phyloP scores from a whole-genome alignment of 2,329 filamentous ascomycete genomes.

The Cladorrhinum sp. region DNA sequence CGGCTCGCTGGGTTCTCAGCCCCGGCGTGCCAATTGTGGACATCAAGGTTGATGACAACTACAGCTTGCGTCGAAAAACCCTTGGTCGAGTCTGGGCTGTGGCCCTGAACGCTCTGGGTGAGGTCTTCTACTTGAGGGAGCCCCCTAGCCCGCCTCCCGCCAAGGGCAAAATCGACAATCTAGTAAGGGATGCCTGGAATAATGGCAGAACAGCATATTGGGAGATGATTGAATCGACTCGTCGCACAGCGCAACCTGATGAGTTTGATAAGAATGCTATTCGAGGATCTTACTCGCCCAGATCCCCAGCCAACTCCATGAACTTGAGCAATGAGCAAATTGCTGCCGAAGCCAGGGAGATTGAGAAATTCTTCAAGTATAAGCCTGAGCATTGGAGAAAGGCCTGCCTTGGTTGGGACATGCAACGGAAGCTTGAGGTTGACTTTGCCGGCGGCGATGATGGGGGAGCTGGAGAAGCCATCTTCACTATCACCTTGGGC shows the following conservation, averaged over 20 bases:
- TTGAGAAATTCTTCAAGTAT: constrained; percentile 70
- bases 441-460: constrained; percentile 84
- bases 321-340: constrained; percentile 68
- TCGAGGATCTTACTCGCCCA: constrained; percentile 75
- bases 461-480: constrained; percentile 69
- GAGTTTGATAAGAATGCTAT: constrained; percentile 66
- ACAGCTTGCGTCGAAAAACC: constrained; percentile 66
- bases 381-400: constrained; percentile 76
- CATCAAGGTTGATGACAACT: constrained; percentile 79
- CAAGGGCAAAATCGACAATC: constrained; percentile 50
- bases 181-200: constrained; percentile 71
- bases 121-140: constrained; percentile 80
- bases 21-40: constrained; percentile 89
- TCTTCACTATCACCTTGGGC: constrained; percentile 73
- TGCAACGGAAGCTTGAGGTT: constrained; percentile 79
- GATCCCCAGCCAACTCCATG: constrained; percentile 73
- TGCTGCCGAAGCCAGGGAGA: constrained; percentile 73
- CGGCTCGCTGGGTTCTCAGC: constrained; percentile 83
- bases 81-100: constrained; percentile 82
- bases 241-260: constrained; percentile 68
- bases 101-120: constrained; percentile 88
- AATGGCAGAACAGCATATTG: constrained; percentile 76
- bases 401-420: constrained; percentile 84
- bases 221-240: constrained; percentile 75
- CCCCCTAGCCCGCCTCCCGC: constrained; percentile 57